These are phyloP conservation scores for Cyberlindnera maclurae DNA, from an alignment of 805 yeast species.

Conservation along the genomic window DNA sequence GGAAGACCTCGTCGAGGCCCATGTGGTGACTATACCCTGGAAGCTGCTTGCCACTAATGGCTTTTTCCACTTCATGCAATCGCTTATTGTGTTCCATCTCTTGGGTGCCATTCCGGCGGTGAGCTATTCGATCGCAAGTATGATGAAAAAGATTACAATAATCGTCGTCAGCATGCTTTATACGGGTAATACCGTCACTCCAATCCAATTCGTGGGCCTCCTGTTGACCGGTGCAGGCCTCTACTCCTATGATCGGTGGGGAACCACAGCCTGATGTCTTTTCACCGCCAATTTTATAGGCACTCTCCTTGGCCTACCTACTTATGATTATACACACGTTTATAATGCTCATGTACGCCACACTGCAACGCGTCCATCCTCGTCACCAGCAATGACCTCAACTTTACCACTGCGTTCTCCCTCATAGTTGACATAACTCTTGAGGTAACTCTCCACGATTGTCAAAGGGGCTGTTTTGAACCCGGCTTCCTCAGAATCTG, in stretches of 20 bases:
- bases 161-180: conserved; percentile 70
- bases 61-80: conserved; percentile 70
- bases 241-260: conserved; percentile 58
- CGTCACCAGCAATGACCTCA: conserved; percentile 48
- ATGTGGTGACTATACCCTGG: conserved; percentile 33
- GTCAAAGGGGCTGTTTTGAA: conserved; percentile 21
- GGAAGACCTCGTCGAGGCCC: conserved; percentile 17
- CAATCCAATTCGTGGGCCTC: conserved; percentile 42
- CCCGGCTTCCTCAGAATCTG: conserved; percentile 10
- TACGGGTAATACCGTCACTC: conserved; percentile 43
- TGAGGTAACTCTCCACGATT: conserved; percentile 28
- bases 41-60: conserved; percentile 58
- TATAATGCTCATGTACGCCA: conserved; percentile 29
- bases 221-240: conserved; percentile 46
- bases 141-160: conserved; percentile 83
- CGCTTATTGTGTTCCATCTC: conserved; percentile 73
- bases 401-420: conserved; percentile 32
- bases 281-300: not conserved
- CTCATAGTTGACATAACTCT: conserved; percentile 25
- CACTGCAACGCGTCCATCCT: conserved; percentile 41
- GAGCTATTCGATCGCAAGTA: conserved; percentile 77
- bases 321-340: not conserved
- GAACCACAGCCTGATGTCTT: conserved; percentile 15
- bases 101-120: conserved; percentile 78
- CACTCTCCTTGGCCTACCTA: not conserved